Evolutionary conservation across 2,329 filamentous ascomycete species (phyloP).

Genomic region (Juglanconis sp.): DNA sequence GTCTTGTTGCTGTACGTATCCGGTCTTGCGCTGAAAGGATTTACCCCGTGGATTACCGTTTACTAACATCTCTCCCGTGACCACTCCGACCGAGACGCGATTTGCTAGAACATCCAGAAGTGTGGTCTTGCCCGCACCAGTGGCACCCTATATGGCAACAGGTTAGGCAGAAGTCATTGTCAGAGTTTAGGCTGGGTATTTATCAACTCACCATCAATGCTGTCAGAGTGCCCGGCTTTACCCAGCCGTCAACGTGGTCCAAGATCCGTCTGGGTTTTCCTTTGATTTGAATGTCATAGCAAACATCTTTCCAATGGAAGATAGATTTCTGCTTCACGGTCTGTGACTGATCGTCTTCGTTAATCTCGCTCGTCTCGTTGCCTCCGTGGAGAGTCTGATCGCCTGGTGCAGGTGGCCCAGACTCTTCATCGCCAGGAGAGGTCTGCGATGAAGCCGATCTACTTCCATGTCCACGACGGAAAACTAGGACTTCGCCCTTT

Average conservation of each 20-base stretch:
- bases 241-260: constrained; percentile 81
- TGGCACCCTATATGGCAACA: constrained; percentile 38
- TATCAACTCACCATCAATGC: constrained; percentile 57
- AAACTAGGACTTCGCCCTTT: constrained; percentile 65
- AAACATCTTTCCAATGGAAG: constrained; percentile 77
- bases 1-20: constrained; percentile 65
- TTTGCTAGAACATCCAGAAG: constrained; percentile 56
- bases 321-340: constrained; percentile 45
- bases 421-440: no score
- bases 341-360: no score
- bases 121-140: constrained; percentile 61
- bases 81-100: constrained; percentile 57
- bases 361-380: no score
- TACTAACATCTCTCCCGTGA: constrained; percentile 65
- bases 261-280: constrained; percentile 66
- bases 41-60: constrained; percentile 53
- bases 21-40: constrained; percentile 62
- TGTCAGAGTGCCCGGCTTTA: constrained; percentile 83
- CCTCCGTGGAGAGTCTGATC: no score
- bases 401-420: no score
- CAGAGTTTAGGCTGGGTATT: no score
- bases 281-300: constrained; percentile 72
- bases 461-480: constrained; percentile 50
- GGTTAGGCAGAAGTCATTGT: no score
- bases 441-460: no score